These are phyloP conservation scores for Saccharomyces hybrid DNA, from an alignment of 1,139 yeast genomes.

Conservation along the genomic window DNA sequence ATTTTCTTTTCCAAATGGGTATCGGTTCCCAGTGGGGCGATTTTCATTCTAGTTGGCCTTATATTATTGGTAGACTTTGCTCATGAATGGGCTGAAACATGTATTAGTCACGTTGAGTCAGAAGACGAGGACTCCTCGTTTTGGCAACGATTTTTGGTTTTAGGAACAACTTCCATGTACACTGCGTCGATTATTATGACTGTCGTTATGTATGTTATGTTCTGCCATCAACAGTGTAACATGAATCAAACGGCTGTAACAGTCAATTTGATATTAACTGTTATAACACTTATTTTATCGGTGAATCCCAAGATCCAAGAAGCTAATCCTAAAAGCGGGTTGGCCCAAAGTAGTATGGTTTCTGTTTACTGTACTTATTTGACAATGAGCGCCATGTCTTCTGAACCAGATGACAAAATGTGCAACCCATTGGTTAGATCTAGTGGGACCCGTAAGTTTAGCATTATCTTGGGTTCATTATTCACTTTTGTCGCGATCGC, in stretches of 20 bases:
- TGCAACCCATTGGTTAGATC: constrained; percentile 92
- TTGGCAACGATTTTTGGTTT: constrained; percentile 77
- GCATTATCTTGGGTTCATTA: constrained; percentile 82
- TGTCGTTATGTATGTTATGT: constrained; percentile 71
- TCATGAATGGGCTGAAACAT: constrained; percentile 97
- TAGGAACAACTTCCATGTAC: constrained; percentile 86
- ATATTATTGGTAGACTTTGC: constrained; percentile 93
- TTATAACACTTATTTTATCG: constrained; percentile 62
- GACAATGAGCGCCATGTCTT: constrained; percentile 87
- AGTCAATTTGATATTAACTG: constrained; percentile 57
- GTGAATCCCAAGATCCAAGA: constrained; percentile 83
- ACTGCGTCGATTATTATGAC: constrained; percentile 64
- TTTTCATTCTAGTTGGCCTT: constrained; percentile 83
- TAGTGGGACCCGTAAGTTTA: constrained; percentile 81
- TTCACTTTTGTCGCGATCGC: constrained; percentile 95
- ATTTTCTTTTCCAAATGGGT: constrained; percentile 87
- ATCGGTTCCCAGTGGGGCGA: constrained; percentile 78
- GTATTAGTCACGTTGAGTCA: constrained; percentile 81
- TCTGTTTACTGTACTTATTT: constrained; percentile 88
- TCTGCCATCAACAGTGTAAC: constrained; percentile 77
- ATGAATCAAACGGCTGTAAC: constrained; percentile 88
- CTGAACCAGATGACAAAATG: constrained; percentile 88
- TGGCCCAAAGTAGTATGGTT: constrained; percentile 96
- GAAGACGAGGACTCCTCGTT: constrained; percentile 63
- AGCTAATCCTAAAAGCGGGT: constrained; percentile 88